A percentile compares a stretch with the other conserved stretches of the same genome.
phyloP scores from a whole-genome alignment of 2,329 filamentous ascomycete species.

The Xylariomycetidae sp. region DNA sequence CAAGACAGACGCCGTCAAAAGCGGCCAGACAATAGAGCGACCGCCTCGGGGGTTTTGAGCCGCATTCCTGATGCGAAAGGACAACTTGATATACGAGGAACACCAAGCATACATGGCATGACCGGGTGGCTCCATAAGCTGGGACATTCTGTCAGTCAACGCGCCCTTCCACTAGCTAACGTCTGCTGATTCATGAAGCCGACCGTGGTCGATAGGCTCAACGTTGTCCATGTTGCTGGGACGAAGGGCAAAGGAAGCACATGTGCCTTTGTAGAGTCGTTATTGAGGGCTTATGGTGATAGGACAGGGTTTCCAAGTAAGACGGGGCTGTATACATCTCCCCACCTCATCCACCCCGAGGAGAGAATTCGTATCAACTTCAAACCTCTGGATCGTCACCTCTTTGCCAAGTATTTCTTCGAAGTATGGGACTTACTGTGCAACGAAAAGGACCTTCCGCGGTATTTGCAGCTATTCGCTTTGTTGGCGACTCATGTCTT shows the following conservation, averaged over 20 bases:
- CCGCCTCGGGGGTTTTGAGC: too few species aligned
- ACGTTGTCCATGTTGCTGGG: conserved; percentile 46
- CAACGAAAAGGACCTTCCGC: neutral
- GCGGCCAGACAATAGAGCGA: too few species aligned
- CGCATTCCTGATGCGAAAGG: conserved; percentile 4
- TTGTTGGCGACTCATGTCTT: conserved; percentile 42
- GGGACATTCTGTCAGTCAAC: conserved; percentile 23
- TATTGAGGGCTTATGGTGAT: conserved; percentile 30
- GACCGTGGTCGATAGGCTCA: conserved; percentile 33
- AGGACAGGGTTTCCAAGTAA: conserved; percentile 19
- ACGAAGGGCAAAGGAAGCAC: conserved; percentile 53
- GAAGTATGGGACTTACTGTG: conserved; percentile 36
- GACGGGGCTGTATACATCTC: conserved; percentile 46
- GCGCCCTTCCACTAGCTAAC: neutral
- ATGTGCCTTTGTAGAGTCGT: conserved; percentile 40
- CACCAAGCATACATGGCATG: conserved; percentile 27
- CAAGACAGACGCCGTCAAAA: too few species aligned
- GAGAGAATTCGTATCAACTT: conserved; percentile 40
- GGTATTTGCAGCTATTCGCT: conserved; percentile 33
- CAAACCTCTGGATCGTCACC: conserved; percentile 26
- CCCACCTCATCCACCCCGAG: conserved; percentile 37
- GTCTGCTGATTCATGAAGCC: conserved; percentile 3
- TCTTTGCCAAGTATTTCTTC: conserved; percentile 41
- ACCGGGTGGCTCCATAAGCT: conserved; percentile 25
- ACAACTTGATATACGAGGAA: conserved; percentile 4